Conservation (phyloP, 2,329 filamentous ascomycete species). For the Orbilia javanica region DNA sequence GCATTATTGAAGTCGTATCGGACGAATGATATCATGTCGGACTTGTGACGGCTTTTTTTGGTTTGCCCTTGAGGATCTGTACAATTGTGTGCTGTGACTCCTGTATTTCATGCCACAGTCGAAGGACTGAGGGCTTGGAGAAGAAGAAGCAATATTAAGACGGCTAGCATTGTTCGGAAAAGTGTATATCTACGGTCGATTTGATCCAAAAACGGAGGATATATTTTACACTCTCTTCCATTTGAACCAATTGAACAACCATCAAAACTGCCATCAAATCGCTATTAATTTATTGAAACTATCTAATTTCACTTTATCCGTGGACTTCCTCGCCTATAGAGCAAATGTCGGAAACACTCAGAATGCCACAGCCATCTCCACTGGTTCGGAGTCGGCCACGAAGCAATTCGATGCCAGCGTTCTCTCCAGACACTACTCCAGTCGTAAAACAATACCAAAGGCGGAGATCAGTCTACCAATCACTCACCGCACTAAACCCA, state of each 20-base stretch:
- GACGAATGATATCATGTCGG: slow-evolving; percentile 20
- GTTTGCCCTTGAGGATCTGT: slow-evolving; percentile 28
- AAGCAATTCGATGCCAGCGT: slow-evolving; percentile 51
- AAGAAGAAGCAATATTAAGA: slow-evolving; percentile 15
- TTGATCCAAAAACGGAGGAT: slow-evolving; percentile 1
- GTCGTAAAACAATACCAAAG: slow-evolving; percentile 40
- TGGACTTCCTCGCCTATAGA: neutral
- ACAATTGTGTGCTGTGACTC: slow-evolving; percentile 16
- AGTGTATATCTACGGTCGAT: slow-evolving; percentile 28
- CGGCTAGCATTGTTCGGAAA: neutral
- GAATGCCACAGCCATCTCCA: slow-evolving; percentile 8
- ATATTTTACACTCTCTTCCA: slow-evolving; percentile 7
- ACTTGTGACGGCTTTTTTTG: slow-evolving; percentile 26
- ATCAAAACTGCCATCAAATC: slow-evolving; percentile 10
- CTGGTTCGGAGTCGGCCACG: slow-evolving; percentile 25
- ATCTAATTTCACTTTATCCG: slow-evolving; percentile 13
- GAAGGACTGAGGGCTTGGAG: slow-evolving; percentile 2
- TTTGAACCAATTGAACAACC: slow-evolving; percentile 22
- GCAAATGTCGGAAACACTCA: slow-evolving; percentile 17
- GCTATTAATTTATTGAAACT: neutral
- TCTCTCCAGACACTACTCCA: slow-evolving; percentile 42
- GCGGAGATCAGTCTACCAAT: slow-evolving; percentile 44
- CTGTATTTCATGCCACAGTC: slow-evolving; percentile 11
- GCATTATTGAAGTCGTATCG: neutral
- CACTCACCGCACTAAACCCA: slow-evolving; percentile 28